Evolutionary conservation across 441 rosid genomes (phyloP).

Genomic region (Geranium incanum): DNA sequence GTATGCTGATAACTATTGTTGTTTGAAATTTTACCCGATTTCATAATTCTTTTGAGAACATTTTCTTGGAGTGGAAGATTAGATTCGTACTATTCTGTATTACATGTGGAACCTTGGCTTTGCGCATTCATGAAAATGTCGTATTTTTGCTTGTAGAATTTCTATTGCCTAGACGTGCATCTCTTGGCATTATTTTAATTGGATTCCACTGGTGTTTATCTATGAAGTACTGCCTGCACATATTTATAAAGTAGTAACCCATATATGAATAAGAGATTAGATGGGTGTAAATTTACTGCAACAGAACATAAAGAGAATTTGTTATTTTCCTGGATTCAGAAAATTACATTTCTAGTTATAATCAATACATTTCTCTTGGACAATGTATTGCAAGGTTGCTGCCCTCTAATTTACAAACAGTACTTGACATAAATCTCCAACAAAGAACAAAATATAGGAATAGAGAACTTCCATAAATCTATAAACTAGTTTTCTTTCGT

Average conservation of each 20-base stretch:
- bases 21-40: neutral
- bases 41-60: neutral
- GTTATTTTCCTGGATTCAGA: neutral
- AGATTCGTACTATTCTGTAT: neutral
- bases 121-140: neutral
- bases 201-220: neutral
- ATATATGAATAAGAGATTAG: neutral
- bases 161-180: neutral
- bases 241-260: neutral
- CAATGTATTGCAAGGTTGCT: neutral
- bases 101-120: neutral
- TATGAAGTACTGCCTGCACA: neutral
- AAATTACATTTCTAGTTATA: neutral
- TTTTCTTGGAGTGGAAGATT: neutral
- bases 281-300: neutral
- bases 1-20: conserved; percentile 30
- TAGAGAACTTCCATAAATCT: neutral
- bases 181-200: neutral
- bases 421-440: neutral
- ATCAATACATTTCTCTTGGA: neutral
- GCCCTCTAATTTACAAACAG: neutral
- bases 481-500: neutral
- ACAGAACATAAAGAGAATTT: neutral
- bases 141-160: neutral
- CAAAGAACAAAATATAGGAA: neutral